phyloP scores from a whole-genome alignment of 192 early-diverging fungal genomes.

The Coemansia sp. region DNA sequence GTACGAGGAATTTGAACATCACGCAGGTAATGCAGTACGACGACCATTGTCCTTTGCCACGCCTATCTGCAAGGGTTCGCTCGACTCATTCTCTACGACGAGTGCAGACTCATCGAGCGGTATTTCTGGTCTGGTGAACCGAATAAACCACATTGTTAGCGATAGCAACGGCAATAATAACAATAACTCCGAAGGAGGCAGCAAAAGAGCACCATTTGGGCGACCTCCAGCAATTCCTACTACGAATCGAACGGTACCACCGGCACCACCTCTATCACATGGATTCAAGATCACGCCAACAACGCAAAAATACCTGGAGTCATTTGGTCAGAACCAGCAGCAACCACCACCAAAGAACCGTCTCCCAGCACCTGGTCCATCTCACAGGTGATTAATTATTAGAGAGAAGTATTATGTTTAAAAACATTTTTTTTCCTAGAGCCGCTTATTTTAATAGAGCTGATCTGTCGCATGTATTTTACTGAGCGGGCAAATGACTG shows the following conservation, averaged over 20 bases:
- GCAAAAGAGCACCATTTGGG: constrained; percentile 8
- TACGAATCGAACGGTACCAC: constrained; percentile 8
- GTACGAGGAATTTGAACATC: constrained; percentile 47
- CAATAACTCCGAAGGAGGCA: background rate
- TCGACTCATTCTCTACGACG: background rate
- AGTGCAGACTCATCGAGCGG: constrained; percentile 11
- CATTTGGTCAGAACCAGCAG: constrained; percentile 15
- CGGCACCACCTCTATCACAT: background rate
- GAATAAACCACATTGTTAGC: constrained; percentile 39
- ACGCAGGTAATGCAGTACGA: constrained; percentile 1
- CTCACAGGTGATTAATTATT: too few species aligned
- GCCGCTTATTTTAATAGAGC: too few species aligned
- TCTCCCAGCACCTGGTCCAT: too few species aligned
- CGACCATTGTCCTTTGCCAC: constrained; percentile 22
- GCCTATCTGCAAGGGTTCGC: background rate
- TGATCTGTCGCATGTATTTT: too few species aligned
- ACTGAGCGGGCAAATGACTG: too few species aligned
- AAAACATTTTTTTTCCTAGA: too few species aligned
- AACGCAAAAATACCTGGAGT: constrained; percentile 50
- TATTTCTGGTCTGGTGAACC: constrained; percentile 32
- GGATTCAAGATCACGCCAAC: constrained; percentile 39
- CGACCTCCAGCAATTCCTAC: constrained; percentile 29
- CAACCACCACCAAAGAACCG: background rate
- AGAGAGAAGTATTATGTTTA: too few species aligned
- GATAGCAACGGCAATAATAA: background rate